A percentile compares a stretch with the other conserved stretches of the same genome.
These are phyloP conservation scores for Heliamphora exappendiculata DNA, from an alignment of 148 eudicot species.

Conservation along the genomic window DNA sequence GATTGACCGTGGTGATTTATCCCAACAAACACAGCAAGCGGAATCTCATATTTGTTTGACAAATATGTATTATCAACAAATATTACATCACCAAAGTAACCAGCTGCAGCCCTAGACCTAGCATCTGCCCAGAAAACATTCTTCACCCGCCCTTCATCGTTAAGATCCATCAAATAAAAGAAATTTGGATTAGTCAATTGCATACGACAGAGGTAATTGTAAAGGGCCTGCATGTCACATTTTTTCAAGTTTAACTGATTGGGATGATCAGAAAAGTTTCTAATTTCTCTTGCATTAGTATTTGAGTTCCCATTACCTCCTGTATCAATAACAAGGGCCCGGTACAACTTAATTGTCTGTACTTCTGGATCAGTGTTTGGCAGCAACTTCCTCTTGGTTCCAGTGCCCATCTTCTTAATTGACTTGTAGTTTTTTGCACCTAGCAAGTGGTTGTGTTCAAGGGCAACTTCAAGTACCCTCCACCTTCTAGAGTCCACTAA, in stretches of 20 bases:
- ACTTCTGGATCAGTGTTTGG: constrained; percentile 34
- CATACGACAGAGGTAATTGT: constrained; percentile 70
- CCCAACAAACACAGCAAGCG: constrained; percentile 68
- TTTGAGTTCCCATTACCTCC: constrained; percentile 27
- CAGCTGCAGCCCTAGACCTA: constrained; percentile 53
- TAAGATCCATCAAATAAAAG: constrained; percentile 65
- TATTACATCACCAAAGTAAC: constrained; percentile 64
- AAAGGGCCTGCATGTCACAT: constrained; percentile 64
- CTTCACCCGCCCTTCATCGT: constrained; percentile 47
- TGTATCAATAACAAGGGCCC: constrained; percentile 60
- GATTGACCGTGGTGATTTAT: constrained; percentile 72
- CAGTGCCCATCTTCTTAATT: constrained; percentile 29
- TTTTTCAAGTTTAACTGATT: constrained; percentile 47
- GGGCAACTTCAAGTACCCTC: constrained; percentile 58
- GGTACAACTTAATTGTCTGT: constrained; percentile 48
- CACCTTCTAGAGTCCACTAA: constrained; percentile 60
- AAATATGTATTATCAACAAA: constrained; percentile 56
- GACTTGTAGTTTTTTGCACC: constrained; percentile 45
- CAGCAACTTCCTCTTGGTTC: constrained; percentile 33
- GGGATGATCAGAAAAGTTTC: constrained; percentile 27
- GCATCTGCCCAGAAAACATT: constrained; percentile 77
- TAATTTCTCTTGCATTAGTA: constrained; percentile 26
- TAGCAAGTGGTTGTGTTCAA: constrained; percentile 61
- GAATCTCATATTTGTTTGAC: constrained; percentile 52
- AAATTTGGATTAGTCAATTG: constrained; percentile 67